Evolutionary conservation across 2,329 filamentous ascomycete genomes (phyloP).

Genomic region (Hypoxylon rubiginosum): DNA sequence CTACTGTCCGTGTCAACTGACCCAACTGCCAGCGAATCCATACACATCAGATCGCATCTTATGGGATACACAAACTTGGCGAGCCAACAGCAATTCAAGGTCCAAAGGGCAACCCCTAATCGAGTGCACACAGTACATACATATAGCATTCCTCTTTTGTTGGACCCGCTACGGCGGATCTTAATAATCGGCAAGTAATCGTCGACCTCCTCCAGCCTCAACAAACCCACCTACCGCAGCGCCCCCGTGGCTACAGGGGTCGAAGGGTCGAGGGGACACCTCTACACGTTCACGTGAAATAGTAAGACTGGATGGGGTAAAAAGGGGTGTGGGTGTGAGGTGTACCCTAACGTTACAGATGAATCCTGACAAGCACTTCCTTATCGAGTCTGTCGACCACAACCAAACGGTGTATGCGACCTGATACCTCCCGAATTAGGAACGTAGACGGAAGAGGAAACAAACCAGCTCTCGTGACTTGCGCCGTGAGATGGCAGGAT

Average conservation of each 20-base stretch:
- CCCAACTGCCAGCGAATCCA: conserved; percentile 36
- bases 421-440: conserved; percentile 37
- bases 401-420: conserved; percentile 13
- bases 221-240: conserved; percentile 20
- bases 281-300: conserved; percentile 32
- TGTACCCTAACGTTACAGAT: neutral
- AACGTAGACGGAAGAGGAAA: conserved; percentile 12
- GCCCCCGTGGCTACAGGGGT: conserved; percentile 25
- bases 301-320: conserved; percentile 2
- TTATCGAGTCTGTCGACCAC: conserved; percentile 25
- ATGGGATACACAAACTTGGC: conserved; percentile 37
- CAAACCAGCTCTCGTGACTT: neutral
- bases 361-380: conserved; percentile 5
- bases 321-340: conserved; percentile 14
- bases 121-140: conserved; percentile 2
- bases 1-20: conserved; percentile 40
- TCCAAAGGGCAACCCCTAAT: neutral
- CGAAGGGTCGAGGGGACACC: conserved; percentile 13
- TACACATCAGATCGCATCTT: conserved; percentile 33
- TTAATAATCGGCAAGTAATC: conserved; percentile 41
- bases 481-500: neutral
- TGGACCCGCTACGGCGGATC: conserved; percentile 38
- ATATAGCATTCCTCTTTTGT: conserved; percentile 14
- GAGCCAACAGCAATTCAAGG: conserved; percentile 13
- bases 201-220: conserved; percentile 29